A percentile compares a stretch with the other conserved stretches of the same genome.
These are phyloP conservation scores for Hsuehochloa calcarea DNA, from an alignment of 176 grass and related monocot species.

Conservation along the genomic window DNA sequence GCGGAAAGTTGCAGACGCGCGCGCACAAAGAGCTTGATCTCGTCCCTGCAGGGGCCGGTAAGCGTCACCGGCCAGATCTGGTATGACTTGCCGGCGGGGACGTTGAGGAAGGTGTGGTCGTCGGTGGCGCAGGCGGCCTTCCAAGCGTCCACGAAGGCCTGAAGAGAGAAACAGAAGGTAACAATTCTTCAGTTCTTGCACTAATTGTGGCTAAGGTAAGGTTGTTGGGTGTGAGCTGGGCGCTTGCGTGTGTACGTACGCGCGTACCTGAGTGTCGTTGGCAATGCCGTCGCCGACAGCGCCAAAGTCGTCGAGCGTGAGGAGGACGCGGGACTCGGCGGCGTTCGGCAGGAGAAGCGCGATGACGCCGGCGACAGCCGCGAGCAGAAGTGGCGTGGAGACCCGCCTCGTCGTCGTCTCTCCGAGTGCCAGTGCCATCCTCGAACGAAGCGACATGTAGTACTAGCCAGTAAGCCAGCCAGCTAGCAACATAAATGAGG, in stretches of 20 bases:
- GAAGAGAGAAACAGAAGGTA: not conserved
- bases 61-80: slow-evolving; percentile 53
- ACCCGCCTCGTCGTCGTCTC: not conserved
- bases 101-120: slow-evolving; percentile 30
- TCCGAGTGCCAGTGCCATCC: not conserved
- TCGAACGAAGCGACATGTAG: not conserved
- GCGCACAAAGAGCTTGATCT: slow-evolving; percentile 50
- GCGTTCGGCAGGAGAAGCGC: not conserved
- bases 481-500: not conserved
- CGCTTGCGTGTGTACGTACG: not conserved
- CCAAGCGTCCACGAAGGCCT: slow-evolving; percentile 67
- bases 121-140: slow-evolving; percentile 39
- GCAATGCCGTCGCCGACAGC: slow-evolving; percentile 58
- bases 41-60: slow-evolving; percentile 47
- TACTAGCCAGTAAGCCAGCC: not conserved
- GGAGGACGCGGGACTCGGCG: slow-evolving; percentile 28
- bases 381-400: not conserved
- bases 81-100: slow-evolving; percentile 58
- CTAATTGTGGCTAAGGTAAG: not conserved
- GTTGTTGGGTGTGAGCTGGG: not conserved
- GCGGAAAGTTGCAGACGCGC: not conserved
- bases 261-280: slow-evolving; percentile 55
- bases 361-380: not conserved
- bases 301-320: slow-evolving; percentile 65
- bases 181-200: not conserved